phyloP scores from a whole-genome alignment of 1,284 basidiomycete species.

The Apiotrichum laibachii region DNA sequence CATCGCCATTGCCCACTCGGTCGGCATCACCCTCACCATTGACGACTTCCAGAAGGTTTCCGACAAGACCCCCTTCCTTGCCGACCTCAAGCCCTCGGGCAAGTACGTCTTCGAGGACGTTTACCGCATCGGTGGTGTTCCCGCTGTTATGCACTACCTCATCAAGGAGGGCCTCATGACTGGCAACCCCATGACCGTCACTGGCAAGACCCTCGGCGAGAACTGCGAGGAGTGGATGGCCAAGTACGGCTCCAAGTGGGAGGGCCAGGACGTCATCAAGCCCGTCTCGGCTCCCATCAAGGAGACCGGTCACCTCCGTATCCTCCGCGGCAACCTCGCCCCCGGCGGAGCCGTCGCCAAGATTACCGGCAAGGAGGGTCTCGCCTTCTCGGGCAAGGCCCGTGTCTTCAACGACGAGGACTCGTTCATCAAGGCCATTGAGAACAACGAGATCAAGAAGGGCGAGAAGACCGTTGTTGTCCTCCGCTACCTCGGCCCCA shows the following conservation, averaged over 20 bases:
- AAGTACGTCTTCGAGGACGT: slow-evolving; percentile 97
- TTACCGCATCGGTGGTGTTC: slow-evolving; percentile 85
- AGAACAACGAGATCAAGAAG: slow-evolving; percentile 75
- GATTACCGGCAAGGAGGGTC: slow-evolving; percentile 92
- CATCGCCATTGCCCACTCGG: slow-evolving; percentile 88
- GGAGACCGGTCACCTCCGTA: slow-evolving; percentile 81
- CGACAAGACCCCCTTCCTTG: slow-evolving; percentile 87
- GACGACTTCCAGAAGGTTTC: slow-evolving; percentile 91
- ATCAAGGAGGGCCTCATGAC: slow-evolving; percentile 84
- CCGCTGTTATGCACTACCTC: slow-evolving; percentile 69
- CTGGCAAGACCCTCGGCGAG: slow-evolving; percentile 87
- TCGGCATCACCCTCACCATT: slow-evolving; percentile 79
- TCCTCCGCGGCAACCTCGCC: slow-evolving; percentile 84
- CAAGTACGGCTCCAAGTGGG: slow-evolving; percentile 69
- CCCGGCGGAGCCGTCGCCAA: slow-evolving; percentile 92
- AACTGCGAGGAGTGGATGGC: slow-evolving; percentile 72
- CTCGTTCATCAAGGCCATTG: slow-evolving; percentile 78
- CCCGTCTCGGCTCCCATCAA: slow-evolving; percentile 84
- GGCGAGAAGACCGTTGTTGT: slow-evolving; percentile 77
- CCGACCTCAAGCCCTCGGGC: slow-evolving; percentile 91
- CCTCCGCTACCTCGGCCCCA: slow-evolving; percentile 92
- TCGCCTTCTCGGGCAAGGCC: slow-evolving; percentile 62
- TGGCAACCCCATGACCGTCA: slow-evolving; percentile 86
- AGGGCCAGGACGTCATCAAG: slow-evolving; percentile 76
- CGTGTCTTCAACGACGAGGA: slow-evolving; percentile 64